phyloP scores from a whole-genome alignment of 495 filamentous ascomycete genomes.

The Melanomma pulvis-pyrius region DNA sequence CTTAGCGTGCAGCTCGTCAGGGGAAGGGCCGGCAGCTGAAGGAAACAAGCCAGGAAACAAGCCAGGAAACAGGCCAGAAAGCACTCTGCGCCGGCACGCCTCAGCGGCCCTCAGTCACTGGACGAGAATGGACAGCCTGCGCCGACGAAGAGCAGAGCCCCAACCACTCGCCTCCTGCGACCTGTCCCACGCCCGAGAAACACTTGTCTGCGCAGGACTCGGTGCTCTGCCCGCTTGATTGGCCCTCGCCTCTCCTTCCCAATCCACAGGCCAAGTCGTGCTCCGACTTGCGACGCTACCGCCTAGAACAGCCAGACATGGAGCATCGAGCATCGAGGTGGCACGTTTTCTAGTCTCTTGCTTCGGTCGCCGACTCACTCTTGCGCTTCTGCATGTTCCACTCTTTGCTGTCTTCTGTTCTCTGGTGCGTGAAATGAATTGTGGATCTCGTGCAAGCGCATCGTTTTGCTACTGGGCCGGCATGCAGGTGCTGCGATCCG shows the following conservation, averaged over 20 bases:
- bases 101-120: background rate
- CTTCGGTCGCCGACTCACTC: constrained; percentile 19
- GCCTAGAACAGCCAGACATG: no score
- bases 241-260: background rate
- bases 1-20: background rate
- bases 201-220: constrained; percentile 12
- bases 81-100: background rate
- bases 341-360: background rate
- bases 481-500: constrained; percentile 11
- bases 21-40: constrained; percentile 6
- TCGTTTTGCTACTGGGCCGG: constrained; percentile 18
- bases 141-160: background rate
- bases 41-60: background rate
- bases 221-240: background rate
- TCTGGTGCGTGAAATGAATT: constrained; percentile 23
- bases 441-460: constrained; percentile 14
- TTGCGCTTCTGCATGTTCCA: background rate
- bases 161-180: background rate
- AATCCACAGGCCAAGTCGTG: background rate
- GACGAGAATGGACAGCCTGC: background rate
- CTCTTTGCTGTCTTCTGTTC: constrained; percentile 3
- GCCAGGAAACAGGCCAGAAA: background rate
- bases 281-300: background rate
- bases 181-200: background rate
- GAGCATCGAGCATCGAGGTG: background rate